A percentile compares a stretch with the other conserved stretches of the same genome.
phyloP scores from a whole-genome alignment of 805 yeast species.

The Pichia occidentalis region DNA sequence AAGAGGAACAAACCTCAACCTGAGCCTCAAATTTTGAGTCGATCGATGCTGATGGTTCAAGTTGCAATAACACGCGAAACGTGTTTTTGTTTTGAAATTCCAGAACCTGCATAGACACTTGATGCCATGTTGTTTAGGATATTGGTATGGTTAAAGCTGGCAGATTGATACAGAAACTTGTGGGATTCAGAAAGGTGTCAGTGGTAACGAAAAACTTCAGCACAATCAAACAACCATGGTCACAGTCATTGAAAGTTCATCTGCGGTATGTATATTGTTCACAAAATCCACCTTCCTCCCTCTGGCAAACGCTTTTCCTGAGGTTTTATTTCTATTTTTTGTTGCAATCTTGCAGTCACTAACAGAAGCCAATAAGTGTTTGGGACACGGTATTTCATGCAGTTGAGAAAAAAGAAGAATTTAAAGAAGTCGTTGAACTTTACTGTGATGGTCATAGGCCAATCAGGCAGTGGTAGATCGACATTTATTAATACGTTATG shows the following conservation, averaged over 20 bases:
- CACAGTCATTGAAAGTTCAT: constrained; percentile 43
- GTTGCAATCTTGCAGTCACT: background rate
- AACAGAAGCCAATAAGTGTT: too few relatives aligned
- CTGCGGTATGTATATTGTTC: constrained; percentile 33
- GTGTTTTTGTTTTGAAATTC: too few relatives aligned
- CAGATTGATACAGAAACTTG: too few relatives aligned
- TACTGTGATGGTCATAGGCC: constrained; percentile 82
- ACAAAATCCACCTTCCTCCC: constrained; percentile 14
- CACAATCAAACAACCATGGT: constrained; percentile 30
- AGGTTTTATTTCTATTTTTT: background rate
- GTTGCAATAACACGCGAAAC: too few relatives aligned
- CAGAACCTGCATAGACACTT: too few relatives aligned
- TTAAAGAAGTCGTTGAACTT: constrained; percentile 80
- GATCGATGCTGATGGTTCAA: too few relatives aligned
- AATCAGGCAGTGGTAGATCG: constrained; percentile 84
- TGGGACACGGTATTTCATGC: background rate
- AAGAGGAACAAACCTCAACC: too few relatives aligned
- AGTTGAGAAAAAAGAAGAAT: constrained; percentile 66
- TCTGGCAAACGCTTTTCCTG: background rate
- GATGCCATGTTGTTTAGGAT: too few relatives aligned
- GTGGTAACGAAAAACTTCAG: background rate
- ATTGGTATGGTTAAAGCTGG: too few relatives aligned
- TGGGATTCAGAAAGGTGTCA: background rate
- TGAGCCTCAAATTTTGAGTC: too few relatives aligned
- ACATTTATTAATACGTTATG: constrained; percentile 87